phyloP scores from a whole-genome alignment of 139 green algal genomes.

The Asterochloris sp. region DNA sequence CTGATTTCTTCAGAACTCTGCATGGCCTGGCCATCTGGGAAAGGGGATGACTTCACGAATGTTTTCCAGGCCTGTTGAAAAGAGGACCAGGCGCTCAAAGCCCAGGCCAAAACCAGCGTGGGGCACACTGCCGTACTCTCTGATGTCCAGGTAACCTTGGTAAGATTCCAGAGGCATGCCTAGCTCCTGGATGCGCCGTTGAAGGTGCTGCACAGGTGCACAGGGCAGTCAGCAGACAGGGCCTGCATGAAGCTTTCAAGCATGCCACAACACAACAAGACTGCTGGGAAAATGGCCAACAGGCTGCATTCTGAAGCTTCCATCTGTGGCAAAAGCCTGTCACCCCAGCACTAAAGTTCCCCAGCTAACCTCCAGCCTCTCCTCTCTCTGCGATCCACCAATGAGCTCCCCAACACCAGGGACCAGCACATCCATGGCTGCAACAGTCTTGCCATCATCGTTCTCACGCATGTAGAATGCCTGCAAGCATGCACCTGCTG shows the following conservation, averaged over 20 bases:
- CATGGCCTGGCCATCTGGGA: constrained; percentile 92
- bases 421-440: constrained; percentile 98
- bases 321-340: neutral
- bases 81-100: constrained; percentile 98
- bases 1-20: constrained; percentile 50
- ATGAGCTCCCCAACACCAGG: constrained; percentile 93
- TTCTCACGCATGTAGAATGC: constrained; percentile 99
- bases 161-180: constrained; percentile 82
- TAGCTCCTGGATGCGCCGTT: constrained; percentile 57
- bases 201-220: constrained; percentile 43
- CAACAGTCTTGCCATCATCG: constrained; percentile 94
- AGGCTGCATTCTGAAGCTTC: too few species aligned
- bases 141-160: constrained; percentile 93
- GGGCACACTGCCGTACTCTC: constrained; percentile 89
- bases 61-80: constrained; percentile 99
- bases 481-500: constrained; percentile 17
- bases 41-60: constrained; percentile 99
- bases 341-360: neutral
- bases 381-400: constrained; percentile 88
- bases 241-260: neutral
- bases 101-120: constrained; percentile 96
- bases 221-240: neutral
- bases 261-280: neutral
- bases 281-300: neutral
- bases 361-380: constrained; percentile 53